Evolutionary conservation across 768 basidiomycete genomes (phyloP).

Genomic region (Russula lepida): DNA sequence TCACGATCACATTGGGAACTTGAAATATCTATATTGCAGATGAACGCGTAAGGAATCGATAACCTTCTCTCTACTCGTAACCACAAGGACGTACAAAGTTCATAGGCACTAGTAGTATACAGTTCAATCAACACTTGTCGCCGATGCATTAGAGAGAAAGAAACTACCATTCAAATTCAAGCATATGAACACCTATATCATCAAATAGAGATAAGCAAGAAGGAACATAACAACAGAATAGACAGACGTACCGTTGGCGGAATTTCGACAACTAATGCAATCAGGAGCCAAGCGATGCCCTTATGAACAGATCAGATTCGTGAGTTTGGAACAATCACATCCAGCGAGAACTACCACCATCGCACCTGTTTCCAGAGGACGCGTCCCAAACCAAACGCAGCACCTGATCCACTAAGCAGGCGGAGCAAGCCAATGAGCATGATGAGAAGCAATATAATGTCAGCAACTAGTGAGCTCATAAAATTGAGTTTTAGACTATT

Average conservation of each 20-base stretch:
- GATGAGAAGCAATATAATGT: no score
- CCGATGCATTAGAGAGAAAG: background rate
- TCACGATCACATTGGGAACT: no score
- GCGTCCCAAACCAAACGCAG: background rate
- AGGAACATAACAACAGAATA: background rate
- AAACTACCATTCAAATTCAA: no score
- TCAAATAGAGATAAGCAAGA: background rate
- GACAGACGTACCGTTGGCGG: background rate
- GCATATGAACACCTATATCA: background rate
- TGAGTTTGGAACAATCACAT: background rate
- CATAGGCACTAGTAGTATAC: no score
- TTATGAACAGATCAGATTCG: background rate
- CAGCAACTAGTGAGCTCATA: no score
- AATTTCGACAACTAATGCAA: background rate
- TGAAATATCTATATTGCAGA: no score
- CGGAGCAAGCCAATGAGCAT: no score
- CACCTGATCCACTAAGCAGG: no score
- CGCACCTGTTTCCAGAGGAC: conserved; percentile 3
- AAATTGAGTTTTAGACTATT: no score
- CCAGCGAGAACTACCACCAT: no score
- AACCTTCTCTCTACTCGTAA: no score
- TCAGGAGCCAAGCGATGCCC: background rate
- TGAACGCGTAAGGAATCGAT: no score
- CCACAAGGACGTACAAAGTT: background rate
- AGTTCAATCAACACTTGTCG: background rate